phyloP scores from a whole-genome alignment of 139 green algal species.

The Picochlorum costavermella region DNA sequence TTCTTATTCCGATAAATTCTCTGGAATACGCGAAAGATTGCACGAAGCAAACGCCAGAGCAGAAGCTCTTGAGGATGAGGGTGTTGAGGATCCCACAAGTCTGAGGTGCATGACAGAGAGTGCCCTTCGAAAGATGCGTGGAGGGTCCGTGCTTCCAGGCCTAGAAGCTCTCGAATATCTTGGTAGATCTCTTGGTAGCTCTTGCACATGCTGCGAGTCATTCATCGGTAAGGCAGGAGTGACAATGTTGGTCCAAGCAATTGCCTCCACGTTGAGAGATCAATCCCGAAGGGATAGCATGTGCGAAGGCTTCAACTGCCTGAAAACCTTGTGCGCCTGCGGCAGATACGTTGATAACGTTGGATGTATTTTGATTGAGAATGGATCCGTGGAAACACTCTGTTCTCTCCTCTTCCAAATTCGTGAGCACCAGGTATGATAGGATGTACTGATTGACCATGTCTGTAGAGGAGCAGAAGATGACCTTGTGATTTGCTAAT shows the following conservation, averaged over 20 bases:
- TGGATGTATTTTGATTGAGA: conserved; percentile 53
- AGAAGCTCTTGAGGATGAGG: background rate
- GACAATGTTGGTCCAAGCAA: background rate
- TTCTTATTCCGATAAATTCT: background rate
- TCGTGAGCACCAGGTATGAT: too few species aligned
- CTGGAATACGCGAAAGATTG: background rate
- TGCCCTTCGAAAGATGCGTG: too few species aligned
- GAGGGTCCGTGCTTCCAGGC: too few species aligned
- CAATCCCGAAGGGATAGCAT: background rate
- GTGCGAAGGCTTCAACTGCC: conserved; percentile 1
- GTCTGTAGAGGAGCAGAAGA: too few species aligned
- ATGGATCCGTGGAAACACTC: background rate
- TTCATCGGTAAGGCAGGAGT: background rate
- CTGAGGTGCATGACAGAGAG: too few species aligned
- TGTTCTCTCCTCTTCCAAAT: too few species aligned
- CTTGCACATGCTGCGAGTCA: background rate
- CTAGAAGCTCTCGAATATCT: too few species aligned
- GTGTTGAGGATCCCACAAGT: too few species aligned
- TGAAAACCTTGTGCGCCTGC: conserved; percentile 14
- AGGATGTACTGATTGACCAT: too few species aligned
- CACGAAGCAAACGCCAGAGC: background rate
- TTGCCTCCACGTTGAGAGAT: background rate
- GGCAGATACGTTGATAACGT: conserved; percentile 6
- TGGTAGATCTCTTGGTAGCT: too few species aligned
- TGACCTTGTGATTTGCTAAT: too few species aligned